Evolutionary conservation across 2,329 filamentous ascomycete genomes (phyloP), one percentile per base, ranked within the genome.

Genomic region (Trichoderma endophyticum): DNA sequence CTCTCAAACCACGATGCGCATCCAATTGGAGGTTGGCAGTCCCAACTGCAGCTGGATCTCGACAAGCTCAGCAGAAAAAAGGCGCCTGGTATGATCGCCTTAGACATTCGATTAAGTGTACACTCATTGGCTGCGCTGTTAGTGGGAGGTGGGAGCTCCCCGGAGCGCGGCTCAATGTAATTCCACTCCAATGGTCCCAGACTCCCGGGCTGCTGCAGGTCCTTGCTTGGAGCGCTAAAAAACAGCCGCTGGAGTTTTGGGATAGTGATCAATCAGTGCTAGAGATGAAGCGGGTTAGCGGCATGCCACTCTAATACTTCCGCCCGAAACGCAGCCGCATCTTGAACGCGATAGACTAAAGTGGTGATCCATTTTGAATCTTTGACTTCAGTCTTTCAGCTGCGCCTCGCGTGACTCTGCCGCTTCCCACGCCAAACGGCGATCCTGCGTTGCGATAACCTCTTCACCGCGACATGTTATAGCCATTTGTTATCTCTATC

Each of bases 401-500:
- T 24, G 26, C 54, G 51, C 65, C 36, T 34, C 68, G 43, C 68
- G 68, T 32, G 68, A 71, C 60, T 64, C 60, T 71, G 48, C 43
- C 51, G 18, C 18, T 57, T 43, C 68, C 43, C 51, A 32, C 26
- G 21, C 18, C 26, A 32, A 43, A 18, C 54, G 36, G 48, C 39
- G 26, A 21, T 36, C 43, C 39, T 9, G 24, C 5, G 4, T 30
- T 57, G 4, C 48, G 28, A 48, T 2, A 54, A 30, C 14, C 36
- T 36, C n/a, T 8, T 28, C 6, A 14, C 43, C 59, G 61, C 75
- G 78, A 75, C 72, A 79, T 79, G 75, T 73, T 77, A 76, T 80
- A 74, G 65, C 56, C 26, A 75, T 73, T 62, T 61, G 39, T 54
- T 51, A 21, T 9, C 56, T 68, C 67, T 48, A 70, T 59, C 56